Evolutionary conservation across 2,329 filamentous ascomycete genomes (phyloP).

Genomic region (Pseudogymnoascus sp.): DNA sequence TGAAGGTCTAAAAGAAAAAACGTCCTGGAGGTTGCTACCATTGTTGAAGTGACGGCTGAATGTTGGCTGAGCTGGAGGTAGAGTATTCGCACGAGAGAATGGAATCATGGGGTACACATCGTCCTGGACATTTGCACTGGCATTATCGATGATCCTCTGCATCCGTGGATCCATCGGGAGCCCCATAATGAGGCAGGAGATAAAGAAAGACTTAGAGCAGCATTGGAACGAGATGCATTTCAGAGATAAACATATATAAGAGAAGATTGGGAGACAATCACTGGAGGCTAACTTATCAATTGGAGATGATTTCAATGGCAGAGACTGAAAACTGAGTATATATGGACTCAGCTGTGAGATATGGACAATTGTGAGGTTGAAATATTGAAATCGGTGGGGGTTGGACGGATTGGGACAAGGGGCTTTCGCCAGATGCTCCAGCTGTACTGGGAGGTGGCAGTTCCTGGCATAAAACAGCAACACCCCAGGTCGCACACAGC

Average conservation of each 20-base stretch:
- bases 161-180: slow-evolving; percentile 22
- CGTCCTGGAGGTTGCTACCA: not conserved
- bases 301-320: not conserved
- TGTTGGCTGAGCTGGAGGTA: not conserved
- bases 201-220: not conserved
- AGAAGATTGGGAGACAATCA: not conserved
- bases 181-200: slow-evolving; percentile 12
- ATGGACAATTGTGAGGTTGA: not conserved
- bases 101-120: not conserved
- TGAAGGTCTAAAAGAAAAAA: not conserved
- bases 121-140: slow-evolving; percentile 3
- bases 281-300: not conserved
- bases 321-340: not conserved
- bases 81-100: not conserved
- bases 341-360: not conserved
- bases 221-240: not conserved
- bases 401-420: not conserved
- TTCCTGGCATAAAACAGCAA: not conserved
- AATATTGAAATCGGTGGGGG: not conserved
- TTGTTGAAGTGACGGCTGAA: not conserved
- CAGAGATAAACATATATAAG: not conserved
- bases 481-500: not conserved
- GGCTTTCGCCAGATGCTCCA: not conserved
- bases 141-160: slow-evolving; percentile 21
- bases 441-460: not conserved